phyloP scores from a whole-genome alignment of 306 rosid species.

The Quercus variabilis region DNA sequence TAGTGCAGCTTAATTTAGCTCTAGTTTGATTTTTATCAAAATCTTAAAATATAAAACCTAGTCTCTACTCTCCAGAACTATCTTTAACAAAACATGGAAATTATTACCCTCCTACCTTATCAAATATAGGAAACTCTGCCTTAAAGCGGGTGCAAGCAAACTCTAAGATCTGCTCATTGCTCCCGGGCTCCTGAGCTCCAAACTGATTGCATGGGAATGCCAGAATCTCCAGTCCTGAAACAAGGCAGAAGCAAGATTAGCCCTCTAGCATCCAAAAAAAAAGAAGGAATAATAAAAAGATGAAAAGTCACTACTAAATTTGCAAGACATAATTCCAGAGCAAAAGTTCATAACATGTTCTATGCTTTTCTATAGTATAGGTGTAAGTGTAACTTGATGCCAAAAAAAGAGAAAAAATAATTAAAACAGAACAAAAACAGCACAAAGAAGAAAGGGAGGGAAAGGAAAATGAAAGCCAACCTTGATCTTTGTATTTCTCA shows the following conservation, averaged over 20 bases:
- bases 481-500: slow-evolving; percentile 79
- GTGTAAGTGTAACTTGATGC: not conserved
- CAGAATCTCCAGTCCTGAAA: slow-evolving; percentile 78
- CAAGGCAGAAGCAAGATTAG: not conserved
- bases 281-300: not conserved
- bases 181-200: slow-evolving; percentile 96
- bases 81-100: not conserved
- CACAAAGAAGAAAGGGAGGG: not conserved
- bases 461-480: slow-evolving; percentile 31
- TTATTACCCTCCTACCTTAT: slow-evolving; percentile 54
- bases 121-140: slow-evolving; percentile 90
- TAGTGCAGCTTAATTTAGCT: not conserved
- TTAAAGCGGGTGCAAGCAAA: slow-evolving; percentile 93
- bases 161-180: slow-evolving; percentile 73
- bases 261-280: not conserved
- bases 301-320: not conserved
- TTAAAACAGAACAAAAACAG: not conserved
- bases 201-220: slow-evolving; percentile 98
- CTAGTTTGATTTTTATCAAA: not conserved
- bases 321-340: not conserved
- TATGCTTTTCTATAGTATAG: not conserved
- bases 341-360: not conserved
- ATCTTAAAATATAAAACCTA: not conserved
- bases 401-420: not conserved
- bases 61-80: not conserved